Percentiles rank a stretch among this genome's conserved stretches.
These are phyloP conservation scores for Fraxinus angustifolia DNA, from an alignment of 305 asterid species.

Conservation along the genomic window DNA sequence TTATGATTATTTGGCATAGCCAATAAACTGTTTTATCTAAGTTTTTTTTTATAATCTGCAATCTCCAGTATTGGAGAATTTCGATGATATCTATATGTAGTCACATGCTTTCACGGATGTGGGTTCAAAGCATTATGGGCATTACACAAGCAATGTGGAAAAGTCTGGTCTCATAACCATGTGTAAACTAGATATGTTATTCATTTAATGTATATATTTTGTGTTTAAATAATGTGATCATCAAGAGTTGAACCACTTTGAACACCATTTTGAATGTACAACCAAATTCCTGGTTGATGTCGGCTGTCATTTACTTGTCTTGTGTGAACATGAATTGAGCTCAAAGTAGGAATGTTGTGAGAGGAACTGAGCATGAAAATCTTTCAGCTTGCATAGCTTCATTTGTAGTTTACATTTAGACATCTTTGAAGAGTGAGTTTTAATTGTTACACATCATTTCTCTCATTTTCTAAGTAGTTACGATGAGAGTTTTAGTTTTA, in stretches of 20 bases:
- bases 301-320: neutral
- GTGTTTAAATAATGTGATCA: neutral
- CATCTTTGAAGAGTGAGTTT: neutral
- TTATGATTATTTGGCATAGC: neutral
- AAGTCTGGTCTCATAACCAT: neutral
- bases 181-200: neutral
- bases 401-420: neutral
- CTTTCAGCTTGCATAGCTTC: neutral
- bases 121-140: neutral
- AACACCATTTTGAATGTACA: neutral
- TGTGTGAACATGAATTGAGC: neutral
- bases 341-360: neutral
- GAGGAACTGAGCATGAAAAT: neutral
- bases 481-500: neutral
- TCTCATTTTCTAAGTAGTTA: neutral
- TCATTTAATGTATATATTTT: neutral
- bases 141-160: neutral
- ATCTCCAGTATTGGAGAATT: neutral
- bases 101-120: neutral
- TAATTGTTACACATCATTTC: neutral
- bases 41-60: neutral
- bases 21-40: neutral
- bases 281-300: neutral
- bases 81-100: neutral
- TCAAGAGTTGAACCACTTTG: neutral